Evolutionary conservation across 257 asterid genomes (phyloP), one percentile per base, ranked within the genome.

Genomic region (Fraxinus americana): DNA sequence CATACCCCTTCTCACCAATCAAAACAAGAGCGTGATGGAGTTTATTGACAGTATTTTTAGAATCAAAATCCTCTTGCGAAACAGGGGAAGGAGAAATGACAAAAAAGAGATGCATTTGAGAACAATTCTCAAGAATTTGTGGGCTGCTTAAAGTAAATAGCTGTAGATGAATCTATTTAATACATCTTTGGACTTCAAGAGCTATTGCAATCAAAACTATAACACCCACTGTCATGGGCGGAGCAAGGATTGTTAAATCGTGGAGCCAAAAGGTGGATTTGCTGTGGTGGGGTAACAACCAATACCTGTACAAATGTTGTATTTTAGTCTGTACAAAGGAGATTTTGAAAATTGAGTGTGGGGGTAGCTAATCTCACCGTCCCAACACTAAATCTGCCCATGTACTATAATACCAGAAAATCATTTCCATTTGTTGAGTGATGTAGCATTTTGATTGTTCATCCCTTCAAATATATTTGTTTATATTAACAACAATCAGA

Each of bases 401-500:
- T 32, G 87, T 72, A 83, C 34, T 39, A 80, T 41, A 17, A 34
- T 78, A 57, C 79, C 78, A 74, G 85, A 87, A 30, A 45, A 23
- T 80, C 85, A 88, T 74, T 76, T 86, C 89, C 91, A 85, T 70
- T 13, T 80, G 30, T 71, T 80, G 21, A 75, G 63, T 45, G 72
- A 29, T 23, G 68, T 17, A 23, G 68, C 17, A 67, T 32, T 75
- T 35, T 41, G 70, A 23, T 79, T 70, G 21, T 71, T 82, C 29
- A 88, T 84, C 61, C 87, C 88, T 80, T 83, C 29, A 72, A 81
- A 86, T 52, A 86, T 86, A 78, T 88, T 78, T 48, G 79, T 80
- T 39, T 39, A 84, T 73, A 29, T 73, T 82, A 5, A 84, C 72
- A 41, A 75, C 59, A 69, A 88, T 75, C 69, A 88, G 79, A 5